phyloP scores from a whole-genome alignment of 2,329 filamentous ascomycete genomes.

The Nemania sp. region DNA sequence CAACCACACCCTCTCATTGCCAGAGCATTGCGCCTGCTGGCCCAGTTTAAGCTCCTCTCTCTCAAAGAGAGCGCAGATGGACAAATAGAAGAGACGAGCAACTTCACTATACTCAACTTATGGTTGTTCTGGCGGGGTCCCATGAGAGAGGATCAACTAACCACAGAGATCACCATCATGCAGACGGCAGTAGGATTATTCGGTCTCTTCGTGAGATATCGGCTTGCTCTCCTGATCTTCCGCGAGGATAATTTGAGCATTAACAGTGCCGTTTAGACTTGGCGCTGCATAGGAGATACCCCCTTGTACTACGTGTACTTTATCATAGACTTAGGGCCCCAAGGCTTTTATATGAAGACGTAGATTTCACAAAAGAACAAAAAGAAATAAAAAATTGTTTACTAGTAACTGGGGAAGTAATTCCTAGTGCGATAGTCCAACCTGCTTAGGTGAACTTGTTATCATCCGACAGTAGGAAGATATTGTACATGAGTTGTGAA shows the following conservation, averaged over 20 bases:
- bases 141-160: conserved; percentile 81
- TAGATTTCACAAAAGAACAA: too few relatives aligned
- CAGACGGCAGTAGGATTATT: conserved; percentile 77
- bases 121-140: conserved; percentile 97
- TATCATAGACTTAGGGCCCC: conserved; percentile 19
- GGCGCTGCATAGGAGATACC: conserved; percentile 28
- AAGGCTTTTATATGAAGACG: too few relatives aligned
- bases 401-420: too few relatives aligned
- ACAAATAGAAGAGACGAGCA: conserved; percentile 76
- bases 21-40: conserved; percentile 67
- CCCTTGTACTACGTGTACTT: conserved; percentile 24
- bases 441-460: too few relatives aligned
- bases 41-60: conserved; percentile 67
- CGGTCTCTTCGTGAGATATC: conserved; percentile 83
- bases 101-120: conserved; percentile 91
- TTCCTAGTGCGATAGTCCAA: too few relatives aligned
- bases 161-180: conserved; percentile 76
- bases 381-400: too few relatives aligned
- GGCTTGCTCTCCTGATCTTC: conserved; percentile 85
- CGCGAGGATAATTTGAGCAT: conserved; percentile 77
- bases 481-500: too few relatives aligned
- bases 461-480: too few relatives aligned
- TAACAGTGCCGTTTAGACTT: conserved; percentile 33
- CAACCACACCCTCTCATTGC: conserved; percentile 70
- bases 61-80: conserved; percentile 70